These are phyloP conservation scores for Ambrosia trifida DNA, from an alignment of 129 eudicot genomes.

Conservation along the genomic window DNA sequence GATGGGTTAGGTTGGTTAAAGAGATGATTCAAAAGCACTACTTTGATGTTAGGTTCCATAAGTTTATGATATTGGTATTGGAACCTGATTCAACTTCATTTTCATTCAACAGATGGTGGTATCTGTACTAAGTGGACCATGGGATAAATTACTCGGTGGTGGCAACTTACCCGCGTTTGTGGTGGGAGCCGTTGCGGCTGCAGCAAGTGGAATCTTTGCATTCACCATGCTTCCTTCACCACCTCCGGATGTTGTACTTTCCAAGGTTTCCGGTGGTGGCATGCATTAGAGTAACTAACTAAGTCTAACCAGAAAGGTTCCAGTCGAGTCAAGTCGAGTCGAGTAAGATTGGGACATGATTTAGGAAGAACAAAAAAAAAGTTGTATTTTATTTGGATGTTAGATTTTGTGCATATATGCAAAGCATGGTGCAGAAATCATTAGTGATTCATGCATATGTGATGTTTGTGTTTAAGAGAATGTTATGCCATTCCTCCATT, in stretches of 20 bases:
- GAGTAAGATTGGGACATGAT: conserved; percentile 28
- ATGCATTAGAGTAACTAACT: conserved; percentile 37
- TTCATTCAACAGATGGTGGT: conserved; percentile 57
- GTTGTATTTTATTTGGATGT: conserved; percentile 38
- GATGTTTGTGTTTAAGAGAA: conserved; percentile 43
- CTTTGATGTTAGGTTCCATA: background rate
- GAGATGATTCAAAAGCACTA: no score
- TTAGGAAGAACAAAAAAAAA: conserved; percentile 29
- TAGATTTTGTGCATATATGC: conserved; percentile 48
- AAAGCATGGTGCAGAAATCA: conserved; percentile 46
- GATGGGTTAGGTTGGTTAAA: no score
- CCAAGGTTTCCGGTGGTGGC: conserved; percentile 41
- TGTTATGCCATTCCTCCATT: conserved; percentile 47
- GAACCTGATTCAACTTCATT: background rate
- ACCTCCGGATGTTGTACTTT: conserved; percentile 34
- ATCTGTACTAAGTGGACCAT: conserved; percentile 71
- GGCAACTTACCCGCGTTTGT: conserved; percentile 78
- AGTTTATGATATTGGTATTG: background rate
- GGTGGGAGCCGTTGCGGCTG: conserved; percentile 65
- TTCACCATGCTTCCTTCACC: conserved; percentile 56
- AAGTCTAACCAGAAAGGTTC: conserved; percentile 19
- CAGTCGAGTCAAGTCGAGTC: conserved; percentile 3
- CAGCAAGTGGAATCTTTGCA: conserved; percentile 52
- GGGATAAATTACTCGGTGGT: conserved; percentile 67
- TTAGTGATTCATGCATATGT: conserved; percentile 43